Base-by-base conservation (phyloP, 2,329 filamentous ascomycete species). In the Colletotrichum chrysophilum region DNA sequence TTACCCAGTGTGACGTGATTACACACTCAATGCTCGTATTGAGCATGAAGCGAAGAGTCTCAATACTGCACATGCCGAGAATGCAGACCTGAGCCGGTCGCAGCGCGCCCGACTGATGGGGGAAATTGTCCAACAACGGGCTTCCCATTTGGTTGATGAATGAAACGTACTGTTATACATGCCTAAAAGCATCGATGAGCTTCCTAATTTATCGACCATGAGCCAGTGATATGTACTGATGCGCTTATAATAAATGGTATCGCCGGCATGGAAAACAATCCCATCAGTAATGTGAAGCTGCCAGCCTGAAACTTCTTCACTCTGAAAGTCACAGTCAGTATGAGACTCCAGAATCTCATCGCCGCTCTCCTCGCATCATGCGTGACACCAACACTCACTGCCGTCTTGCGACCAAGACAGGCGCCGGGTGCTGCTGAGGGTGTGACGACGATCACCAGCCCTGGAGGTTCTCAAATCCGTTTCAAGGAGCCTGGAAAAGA, bases 401-500 rank as follows among this genome's bases (percentile, higher is more conserved):
- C 55, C 6, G 69, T 71, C 43, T 32, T 71, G 10, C 68, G 34
- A 21, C 30, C 68, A 13, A 65, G 69, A 56, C 69, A 71, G 32
- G 69, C 60, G 21, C 69, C 69, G 5, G 43, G 18, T n/a, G 60
- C 38, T 21, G 69, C 43, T 14, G 43, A 65, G 30, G 69, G 69
- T 4, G 69, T 71, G 43, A 71, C 43, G 4, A 71, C 60, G 7
- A 71, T 71, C 43, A 71, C 60, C 7, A 71, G 69, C 13, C 69
- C 69, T 3, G 69, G 69, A 8, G 69, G 69, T 4, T 71, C 60
- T 4, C 43, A 32, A 13, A 72, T 72, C 4, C 52, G 70, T 14
- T 72, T 34, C 70, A 72, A 72, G 36, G 52, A 72, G 12, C 70
- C 70, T 5, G 69, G 69, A 0, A 71, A 71, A 8, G 69, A 71